Base-by-base conservation (phyloP, 345 rosid species). In the Citrus maxima region DNA sequence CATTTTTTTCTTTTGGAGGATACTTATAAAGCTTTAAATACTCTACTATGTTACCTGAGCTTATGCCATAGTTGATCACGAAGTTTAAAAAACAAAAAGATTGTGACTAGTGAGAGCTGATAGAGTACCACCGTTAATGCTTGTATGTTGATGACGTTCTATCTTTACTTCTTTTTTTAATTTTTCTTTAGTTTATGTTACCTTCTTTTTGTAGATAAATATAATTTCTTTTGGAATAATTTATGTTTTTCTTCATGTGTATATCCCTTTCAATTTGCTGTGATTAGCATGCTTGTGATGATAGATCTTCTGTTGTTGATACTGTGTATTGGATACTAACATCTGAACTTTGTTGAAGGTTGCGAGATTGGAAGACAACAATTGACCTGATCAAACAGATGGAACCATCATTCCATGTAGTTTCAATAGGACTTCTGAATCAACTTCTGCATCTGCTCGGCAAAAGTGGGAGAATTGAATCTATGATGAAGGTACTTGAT, bases 401-500 rank as follows among this genome's bases (percentile, higher is more conserved):
- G 89, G 99, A 92, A 79, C 88, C 97, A 21, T 91, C 89, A 34
- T 81, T 90, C 19, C 84, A 90, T 32, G 79, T 70, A 4, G 77
- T 85, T 75, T 93, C 98, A 58, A 77, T 88, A 34, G 98, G 98
- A 54, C 82, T 93, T 78, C 77, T 85, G 62, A 93, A 92, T 84
- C 98, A 91, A 84, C 91, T 95, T 80, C 84, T 93, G 77, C 91
- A 87, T 86, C 86, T 91, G 77, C 85, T 92, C 32, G 97, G 97
- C 54, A 92, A 85, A 86, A 91, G 94, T 84, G 98, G 98, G 77
- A 95, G 88, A 86, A 81, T 84, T 42, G 98, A 93, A 82, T 78
- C 87, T 51, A 93, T 93, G 98, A 83, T 92, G 84, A 93, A 93
- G 98, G 97, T 93, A 71, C 58, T 54, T 54, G 22, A 18, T 54